phyloP scores from a whole-genome alignment of 805 yeast genomes.

The Teunomyces kruisii region DNA sequence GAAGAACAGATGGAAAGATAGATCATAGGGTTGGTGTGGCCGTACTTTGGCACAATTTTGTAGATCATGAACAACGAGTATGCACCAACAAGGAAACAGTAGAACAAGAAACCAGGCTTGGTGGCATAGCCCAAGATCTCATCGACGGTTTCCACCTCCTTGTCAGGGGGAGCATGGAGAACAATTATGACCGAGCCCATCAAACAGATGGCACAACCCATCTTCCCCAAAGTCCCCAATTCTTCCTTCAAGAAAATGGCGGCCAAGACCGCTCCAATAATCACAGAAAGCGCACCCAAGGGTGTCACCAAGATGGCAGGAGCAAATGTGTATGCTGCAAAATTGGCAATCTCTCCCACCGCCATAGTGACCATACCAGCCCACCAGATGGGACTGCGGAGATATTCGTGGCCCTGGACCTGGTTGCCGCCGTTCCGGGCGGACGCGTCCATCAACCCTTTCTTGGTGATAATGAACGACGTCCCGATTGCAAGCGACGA shows the following conservation, averaged over 20 bases:
- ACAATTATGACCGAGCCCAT: constrained; percentile 87
- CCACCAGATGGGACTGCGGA: constrained; percentile 90
- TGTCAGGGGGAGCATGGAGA: constrained; percentile 92
- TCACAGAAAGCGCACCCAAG: constrained; percentile 84
- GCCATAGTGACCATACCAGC: constrained; percentile 91
- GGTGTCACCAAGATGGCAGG: constrained; percentile 93
- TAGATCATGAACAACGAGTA: constrained; percentile 80
- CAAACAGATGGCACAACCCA: constrained; percentile 91
- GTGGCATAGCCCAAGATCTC: constrained; percentile 80
- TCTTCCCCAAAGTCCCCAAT: constrained; percentile 80
- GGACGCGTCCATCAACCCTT: constrained; percentile 75
- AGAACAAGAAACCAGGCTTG: constrained; percentile 72
- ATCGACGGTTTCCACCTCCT: constrained; percentile 83
- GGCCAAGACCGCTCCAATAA: constrained; percentile 89
- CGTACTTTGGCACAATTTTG: constrained; percentile 77
- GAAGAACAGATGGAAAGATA: constrained; percentile 87
- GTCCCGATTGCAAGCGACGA: constrained; percentile 89
- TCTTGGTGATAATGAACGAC: constrained; percentile 84
- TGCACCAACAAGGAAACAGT: constrained; percentile 58
- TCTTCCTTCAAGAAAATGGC: constrained; percentile 83
- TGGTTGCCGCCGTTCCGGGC: constrained; percentile 41
- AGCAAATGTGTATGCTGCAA: constrained; percentile 94
- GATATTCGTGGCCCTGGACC: constrained; percentile 75
- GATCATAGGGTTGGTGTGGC: constrained; percentile 80
- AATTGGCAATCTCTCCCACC: constrained; percentile 85